A percentile compares a stretch with the other conserved stretches of the same genome.
phyloP scores from a whole-genome alignment of 495 filamentous ascomycete species.

The Penicillium antarcticum region DNA sequence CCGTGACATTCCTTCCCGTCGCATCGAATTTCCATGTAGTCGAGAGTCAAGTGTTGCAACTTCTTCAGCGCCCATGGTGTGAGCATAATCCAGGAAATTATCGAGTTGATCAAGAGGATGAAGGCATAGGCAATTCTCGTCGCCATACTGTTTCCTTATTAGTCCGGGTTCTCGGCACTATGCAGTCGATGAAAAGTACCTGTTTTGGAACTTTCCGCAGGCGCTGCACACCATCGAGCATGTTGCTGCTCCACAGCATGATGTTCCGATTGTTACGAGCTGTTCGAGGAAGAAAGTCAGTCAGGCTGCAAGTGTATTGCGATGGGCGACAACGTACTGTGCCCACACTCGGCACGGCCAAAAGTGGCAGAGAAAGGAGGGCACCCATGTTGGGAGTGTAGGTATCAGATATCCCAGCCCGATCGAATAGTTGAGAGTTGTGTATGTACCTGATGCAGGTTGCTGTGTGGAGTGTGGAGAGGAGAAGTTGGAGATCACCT shows the following conservation, averaged over 20 bases:
- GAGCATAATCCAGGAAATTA: constrained; percentile 98
- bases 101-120: constrained; percentile 93
- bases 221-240: constrained; percentile 91
- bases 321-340: constrained; percentile 58
- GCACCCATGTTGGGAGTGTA: constrained; percentile 64
- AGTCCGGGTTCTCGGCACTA: constrained; percentile 5
- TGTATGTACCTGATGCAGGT: not conserved
- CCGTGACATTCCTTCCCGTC: constrained; percentile 89
- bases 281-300: constrained; percentile 28
- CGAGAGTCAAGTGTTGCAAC: constrained; percentile 81
- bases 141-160: constrained; percentile 64
- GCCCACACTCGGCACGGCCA: constrained; percentile 82
- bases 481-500: constrained; percentile 4
- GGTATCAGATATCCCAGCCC: not conserved
- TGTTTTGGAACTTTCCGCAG: constrained; percentile 95
- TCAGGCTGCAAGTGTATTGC: constrained; percentile 20
- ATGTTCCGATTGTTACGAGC: constrained; percentile 72
- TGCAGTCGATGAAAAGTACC: constrained; percentile 46
- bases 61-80: constrained; percentile 98
- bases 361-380: constrained; percentile 79
- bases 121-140: constrained; percentile 97
- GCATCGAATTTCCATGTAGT: constrained; percentile 93
- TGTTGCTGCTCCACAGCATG: constrained; percentile 92
- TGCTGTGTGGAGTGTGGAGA: not conserved
- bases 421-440: not conserved